Base-by-base conservation (phyloP, 2,329 filamentous ascomycete genomes). In the Sarocladium oryzae region DNA sequence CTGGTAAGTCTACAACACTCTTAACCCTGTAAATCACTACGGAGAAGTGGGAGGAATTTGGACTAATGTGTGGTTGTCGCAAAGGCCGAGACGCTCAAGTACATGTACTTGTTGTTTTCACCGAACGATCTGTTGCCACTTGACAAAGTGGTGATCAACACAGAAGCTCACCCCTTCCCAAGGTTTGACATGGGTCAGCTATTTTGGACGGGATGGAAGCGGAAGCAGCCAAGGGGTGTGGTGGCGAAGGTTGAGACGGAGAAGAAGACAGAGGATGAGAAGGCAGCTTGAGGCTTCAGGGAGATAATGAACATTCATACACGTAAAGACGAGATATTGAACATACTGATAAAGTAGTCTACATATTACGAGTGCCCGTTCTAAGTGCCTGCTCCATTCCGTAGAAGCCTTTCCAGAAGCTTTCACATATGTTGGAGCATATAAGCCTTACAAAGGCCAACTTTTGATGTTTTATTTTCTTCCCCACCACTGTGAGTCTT, bases 21-120 rank as follows among this genome's bases (percentile, higher is more conserved):
- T n/a, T n/a, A n/a, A n/a, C n/a, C n/a, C n/a, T n/a, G n/a, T n/a
- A n/a, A n/a, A n/a, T n/a, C n/a, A n/a, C n/a, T n/a, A n/a, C n/a
- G n/a, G n/a, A n/a, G n/a, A n/a, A n/a, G n/a, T n/a, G n/a, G n/a
- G n/a, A n/a, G n/a, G n/a, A n/a, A n/a, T n/a, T n/a, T n/a, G n/a
- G n/a, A n/a, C n/a, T n/a, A n/a, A n/a, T n/a, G n/a, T n/a, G n/a
- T n/a, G n/a, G n/a, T n/a, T n/a, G n/a, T n/a, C n/a, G n/a, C n/a
- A n/a, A n/a, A 89, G 86, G 91, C 93, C 43, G 93, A 99, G 72
- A 99, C 93, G 20, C 75, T 99, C 40, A 99, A 99, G 71, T 99
- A 99, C 66, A 87, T 99, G 66, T 99, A 96, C 67, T 81, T 99
- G 36, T 77, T 99, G 30, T 99, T 99, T 71, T 91, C 89, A 2